Evolutionary conservation across 129 eudicot genomes (phyloP).

Genomic region (Escallonia rubra): DNA sequence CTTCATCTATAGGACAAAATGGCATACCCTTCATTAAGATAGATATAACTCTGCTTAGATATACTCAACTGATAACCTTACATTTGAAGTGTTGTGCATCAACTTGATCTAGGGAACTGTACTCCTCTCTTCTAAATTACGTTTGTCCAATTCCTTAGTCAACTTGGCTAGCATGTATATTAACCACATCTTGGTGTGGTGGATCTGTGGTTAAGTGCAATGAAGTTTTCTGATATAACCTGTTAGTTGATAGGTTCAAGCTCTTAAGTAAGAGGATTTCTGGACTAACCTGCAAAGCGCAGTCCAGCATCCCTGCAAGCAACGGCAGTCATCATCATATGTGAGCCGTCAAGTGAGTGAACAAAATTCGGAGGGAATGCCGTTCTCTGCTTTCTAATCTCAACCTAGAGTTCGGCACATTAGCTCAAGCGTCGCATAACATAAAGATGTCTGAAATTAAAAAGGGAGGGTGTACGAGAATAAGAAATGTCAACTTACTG

Average conservation of each 20-base stretch:
- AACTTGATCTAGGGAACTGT: too few relatives aligned
- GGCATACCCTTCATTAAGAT: too few relatives aligned
- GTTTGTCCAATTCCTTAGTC: too few relatives aligned
- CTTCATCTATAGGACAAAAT: too few relatives aligned
- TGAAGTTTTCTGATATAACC: too few relatives aligned
- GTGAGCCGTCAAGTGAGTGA: slow-evolving; percentile 93
- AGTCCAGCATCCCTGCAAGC: slow-evolving; percentile 96
- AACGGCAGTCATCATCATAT: slow-evolving; percentile 98
- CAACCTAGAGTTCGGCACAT: slow-evolving; percentile 39
- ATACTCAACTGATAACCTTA: too few relatives aligned
- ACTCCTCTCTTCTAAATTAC: too few relatives aligned
- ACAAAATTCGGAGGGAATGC: slow-evolving; percentile 98
- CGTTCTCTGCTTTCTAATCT: slow-evolving; percentile 73
- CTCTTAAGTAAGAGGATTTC: background rate
- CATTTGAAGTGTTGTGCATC: too few relatives aligned
- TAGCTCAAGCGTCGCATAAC: slow-evolving; percentile 1
- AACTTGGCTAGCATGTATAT: too few relatives aligned
- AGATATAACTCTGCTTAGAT: too few relatives aligned
- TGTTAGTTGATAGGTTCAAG: background rate
- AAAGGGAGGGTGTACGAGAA: background rate
- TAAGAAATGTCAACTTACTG: slow-evolving; percentile 35
- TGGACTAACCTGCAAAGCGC: slow-evolving; percentile 72
- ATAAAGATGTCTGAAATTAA: background rate
- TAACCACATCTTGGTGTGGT: too few relatives aligned
- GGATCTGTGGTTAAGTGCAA: too few relatives aligned